Base-by-base conservation (phyloP, 805 yeast genomes). In the Candida suzukii region DNA sequence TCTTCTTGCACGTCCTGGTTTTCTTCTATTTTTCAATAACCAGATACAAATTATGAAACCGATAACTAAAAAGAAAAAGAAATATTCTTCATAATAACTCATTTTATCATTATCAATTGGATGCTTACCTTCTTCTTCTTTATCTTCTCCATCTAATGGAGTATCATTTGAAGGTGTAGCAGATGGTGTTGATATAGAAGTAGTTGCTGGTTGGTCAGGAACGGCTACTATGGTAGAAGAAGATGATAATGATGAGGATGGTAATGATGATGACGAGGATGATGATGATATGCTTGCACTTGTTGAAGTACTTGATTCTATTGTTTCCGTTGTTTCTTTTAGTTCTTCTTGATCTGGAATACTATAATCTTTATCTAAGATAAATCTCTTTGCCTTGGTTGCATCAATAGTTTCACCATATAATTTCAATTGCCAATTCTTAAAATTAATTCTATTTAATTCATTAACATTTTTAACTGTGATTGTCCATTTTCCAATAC, bases 341-440 rank as follows among this genome's bases (percentile, higher is more conserved):
- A 31, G 47, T 26, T 37, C 53, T 19, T 33, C 48, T n/a, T 41
- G 46, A 18, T 54, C 16, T 53, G 66, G 50, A 60, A 60, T 48
- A 56, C 66, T 45, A 45, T 75, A 74, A 52, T 74, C 80, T 46
- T 63, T 66, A 34, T 63, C 68, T 24, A 78, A 56, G 32, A 76
- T 76, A 54, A 65, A 83, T 36, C 70, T 63, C 52, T 71, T 74
- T 1, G 84, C 87, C 59, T 77, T 74, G 13, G 73, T 53, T 1
- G 80, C 71, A 60, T 86, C 90, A 33, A 68, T 70, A 17, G 80
- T 66, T 58, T 83, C 91, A 21, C 99, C 99, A 70, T 85, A 93
- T 13, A 90, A 64, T 35, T 78, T 76, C 55, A 93, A 59, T 56
- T 79, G 82, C 95, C 96, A 93, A 52, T 73, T 67, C 35, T 72